phyloP scores from a whole-genome alignment of 2,329 filamentous ascomycete species.

The Nannizziopsis barbatae region DNA sequence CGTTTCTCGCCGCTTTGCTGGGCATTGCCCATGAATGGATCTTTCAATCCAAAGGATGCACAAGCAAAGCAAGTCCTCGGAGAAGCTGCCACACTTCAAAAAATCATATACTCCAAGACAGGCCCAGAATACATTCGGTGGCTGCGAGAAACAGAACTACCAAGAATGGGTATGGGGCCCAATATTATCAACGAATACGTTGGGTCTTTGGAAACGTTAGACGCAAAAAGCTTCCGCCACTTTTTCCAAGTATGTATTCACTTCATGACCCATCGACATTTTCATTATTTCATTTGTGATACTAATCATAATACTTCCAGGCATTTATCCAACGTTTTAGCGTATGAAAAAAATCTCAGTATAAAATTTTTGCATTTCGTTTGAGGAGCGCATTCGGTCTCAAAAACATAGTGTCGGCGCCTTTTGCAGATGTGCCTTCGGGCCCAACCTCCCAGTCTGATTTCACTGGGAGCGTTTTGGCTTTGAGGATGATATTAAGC shows the following conservation, averaged over 20 bases:
- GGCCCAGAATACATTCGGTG: conserved; percentile 62
- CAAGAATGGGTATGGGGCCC: conserved; percentile 38
- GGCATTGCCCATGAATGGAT: conserved; percentile 68
- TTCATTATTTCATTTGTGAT: not conserved
- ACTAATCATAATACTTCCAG: conserved; percentile 16
- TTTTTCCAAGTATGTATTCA: conserved; percentile 36
- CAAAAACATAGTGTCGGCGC: not conserved
- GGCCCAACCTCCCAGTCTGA: too few species aligned
- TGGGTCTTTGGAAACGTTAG: conserved; percentile 34
- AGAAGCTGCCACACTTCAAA: conserved; percentile 78
- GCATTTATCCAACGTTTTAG: conserved; percentile 38
- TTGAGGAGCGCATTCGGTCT: not conserved
- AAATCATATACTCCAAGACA: conserved; percentile 81
- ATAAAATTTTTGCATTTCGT: not conserved
- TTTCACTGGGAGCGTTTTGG: too few species aligned
- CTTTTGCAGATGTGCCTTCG: too few species aligned
- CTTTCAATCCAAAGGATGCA: conserved; percentile 75
- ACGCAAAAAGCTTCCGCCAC: conserved; percentile 37
- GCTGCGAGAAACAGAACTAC: conserved; percentile 36
- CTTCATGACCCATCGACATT: not conserved
- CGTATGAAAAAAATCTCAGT: not conserved
- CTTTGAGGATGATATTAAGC: too few species aligned
- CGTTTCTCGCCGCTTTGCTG: conserved; percentile 83
- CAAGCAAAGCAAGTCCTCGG: conserved; percentile 78
- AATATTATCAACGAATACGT: conserved; percentile 40